Percentiles rank a stretch among this genome's conserved stretches.
Conservation (phyloP, 768 basidiomycete species). For the Suillus hirtellus region DNA sequence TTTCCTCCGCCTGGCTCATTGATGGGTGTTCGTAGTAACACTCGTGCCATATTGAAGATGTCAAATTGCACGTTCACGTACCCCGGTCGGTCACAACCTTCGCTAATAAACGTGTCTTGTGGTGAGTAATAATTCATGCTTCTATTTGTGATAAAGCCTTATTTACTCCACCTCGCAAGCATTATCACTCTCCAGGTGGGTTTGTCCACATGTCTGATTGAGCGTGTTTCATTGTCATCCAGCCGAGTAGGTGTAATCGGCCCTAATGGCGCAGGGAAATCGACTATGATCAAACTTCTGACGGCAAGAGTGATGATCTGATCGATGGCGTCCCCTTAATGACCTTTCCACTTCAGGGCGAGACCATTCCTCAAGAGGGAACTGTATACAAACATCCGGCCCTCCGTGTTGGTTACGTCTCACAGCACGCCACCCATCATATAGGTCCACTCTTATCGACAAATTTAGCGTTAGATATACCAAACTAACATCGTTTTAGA, state of each 20-base stretch:
- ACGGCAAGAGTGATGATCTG: conserved; percentile 52
- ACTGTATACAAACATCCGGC: conserved; percentile 93
- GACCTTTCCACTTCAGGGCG: conserved; percentile 55
- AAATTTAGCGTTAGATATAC: conserved; percentile 18
- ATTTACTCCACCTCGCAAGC: conserved; percentile 26
- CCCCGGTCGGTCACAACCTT: conserved; percentile 78
- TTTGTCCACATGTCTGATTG: conserved; percentile 23
- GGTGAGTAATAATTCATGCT: conserved; percentile 26
- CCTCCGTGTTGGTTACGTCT: conserved; percentile 93
- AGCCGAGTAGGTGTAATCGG: conserved; percentile 92
- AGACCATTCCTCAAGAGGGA: conserved; percentile 89
- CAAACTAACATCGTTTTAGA: conserved; percentile 45
- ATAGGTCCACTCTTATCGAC: conserved; percentile 52
- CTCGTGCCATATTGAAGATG: conserved; percentile 93
- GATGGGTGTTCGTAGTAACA: conserved; percentile 96
- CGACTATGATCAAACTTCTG: conserved; percentile 91
- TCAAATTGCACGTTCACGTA: conserved; percentile 92
- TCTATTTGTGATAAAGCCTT: conserved; percentile 2
- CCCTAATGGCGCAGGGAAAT: conserved; percentile 95
- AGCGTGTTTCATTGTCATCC: conserved; percentile 25
- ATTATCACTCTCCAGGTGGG: conserved; percentile 85
- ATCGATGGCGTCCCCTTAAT: conserved; percentile 12
- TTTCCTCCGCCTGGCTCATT: conserved; percentile 96
- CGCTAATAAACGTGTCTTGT: conserved; percentile 85
- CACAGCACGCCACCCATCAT: conserved; percentile 97